phyloP scores from a whole-genome alignment of 2,329 filamentous ascomycete genomes.

The Penicillium thymicola region DNA sequence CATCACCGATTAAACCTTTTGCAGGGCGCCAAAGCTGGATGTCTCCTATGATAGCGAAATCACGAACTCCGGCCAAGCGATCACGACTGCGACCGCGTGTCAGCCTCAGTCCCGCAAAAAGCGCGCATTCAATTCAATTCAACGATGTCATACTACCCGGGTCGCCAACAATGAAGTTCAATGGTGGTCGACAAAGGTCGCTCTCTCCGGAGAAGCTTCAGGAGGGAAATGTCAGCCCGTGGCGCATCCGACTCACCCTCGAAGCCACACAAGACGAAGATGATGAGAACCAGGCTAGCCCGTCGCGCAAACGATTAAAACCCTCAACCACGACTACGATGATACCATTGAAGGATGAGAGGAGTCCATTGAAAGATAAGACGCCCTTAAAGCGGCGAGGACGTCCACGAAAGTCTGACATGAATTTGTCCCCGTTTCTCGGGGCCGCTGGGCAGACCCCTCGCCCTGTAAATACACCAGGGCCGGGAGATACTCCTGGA shows the following conservation, averaged over 20 bases:
- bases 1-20: constrained; percentile 41
- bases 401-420: constrained; percentile 43
- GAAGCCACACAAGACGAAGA: constrained; percentile 47
- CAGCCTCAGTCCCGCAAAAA: constrained; percentile 37
- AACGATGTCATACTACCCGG: constrained; percentile 43
- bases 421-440: constrained; percentile 35
- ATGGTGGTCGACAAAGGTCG: constrained; percentile 28
- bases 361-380: constrained; percentile 27
- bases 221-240: constrained; percentile 45
- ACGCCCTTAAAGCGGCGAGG: constrained; percentile 43
- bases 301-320: constrained; percentile 31
- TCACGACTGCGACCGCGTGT: constrained; percentile 30
- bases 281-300: constrained; percentile 30
- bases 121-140: constrained; percentile 41
- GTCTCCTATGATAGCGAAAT: constrained; percentile 34
- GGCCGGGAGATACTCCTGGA: constrained; percentile 27
- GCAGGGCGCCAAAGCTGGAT: constrained; percentile 39
- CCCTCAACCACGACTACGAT: constrained; percentile 39
- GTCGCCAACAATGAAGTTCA: constrained; percentile 34
- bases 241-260: constrained; percentile 48
- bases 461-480: constrained; percentile 24
- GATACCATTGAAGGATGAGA: constrained; percentile 42
- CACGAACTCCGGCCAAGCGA: constrained; percentile 6
- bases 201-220: constrained; percentile 40
- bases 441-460: constrained; percentile 28